These are phyloP conservation scores for Aspergillus hancockii DNA, from an alignment of 495 filamentous ascomycete genomes.

Conservation along the genomic window DNA sequence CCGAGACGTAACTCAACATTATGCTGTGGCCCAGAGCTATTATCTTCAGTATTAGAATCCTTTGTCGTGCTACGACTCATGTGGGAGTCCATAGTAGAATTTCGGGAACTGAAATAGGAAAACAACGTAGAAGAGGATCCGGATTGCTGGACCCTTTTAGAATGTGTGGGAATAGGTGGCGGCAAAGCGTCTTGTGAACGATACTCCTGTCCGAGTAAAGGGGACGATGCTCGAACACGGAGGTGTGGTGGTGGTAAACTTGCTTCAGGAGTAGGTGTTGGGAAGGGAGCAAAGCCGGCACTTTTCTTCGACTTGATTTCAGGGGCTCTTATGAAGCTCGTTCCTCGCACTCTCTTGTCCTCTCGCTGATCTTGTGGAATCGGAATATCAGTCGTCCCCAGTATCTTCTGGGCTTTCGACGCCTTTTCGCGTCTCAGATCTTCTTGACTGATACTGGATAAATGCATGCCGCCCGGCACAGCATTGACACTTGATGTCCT, in stretches of 20 bases:
- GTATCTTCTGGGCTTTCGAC: conserved; percentile 41
- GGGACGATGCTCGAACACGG: conserved; percentile 47
- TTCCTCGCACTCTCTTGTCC: conserved; percentile 22
- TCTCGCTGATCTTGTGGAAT: conserved; percentile 27
- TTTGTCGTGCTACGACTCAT: conserved; percentile 1
- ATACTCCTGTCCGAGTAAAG: conserved; percentile 42
- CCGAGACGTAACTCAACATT: conserved; percentile 28
- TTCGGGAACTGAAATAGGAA: conserved; percentile 40
- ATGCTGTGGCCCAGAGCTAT: conserved; percentile 1
- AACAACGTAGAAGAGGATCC: conserved; percentile 40
- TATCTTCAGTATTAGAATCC: conserved; percentile 4
- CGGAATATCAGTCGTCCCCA: conserved; percentile 35
- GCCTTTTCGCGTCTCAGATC: conserved; percentile 22
- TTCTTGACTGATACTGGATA: conserved; percentile 22
- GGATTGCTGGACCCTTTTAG: conserved; percentile 37
- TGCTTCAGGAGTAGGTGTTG: conserved; percentile 21
- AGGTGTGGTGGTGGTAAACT: conserved; percentile 31
- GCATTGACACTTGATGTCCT: conserved; percentile 34
- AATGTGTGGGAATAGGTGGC: conserved; percentile 28
- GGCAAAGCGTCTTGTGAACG: conserved; percentile 24
- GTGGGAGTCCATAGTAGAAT: conserved; percentile 21
- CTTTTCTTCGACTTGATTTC: conserved; percentile 26
- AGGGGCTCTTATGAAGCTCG: conserved; percentile 35
- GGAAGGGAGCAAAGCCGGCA: conserved; percentile 30
- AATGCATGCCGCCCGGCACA: conserved; percentile 13